A percentile compares a stretch with the other conserved stretches of the same genome.
Conservation (phyloP, 176 grass and related monocot species). For the Saccharum spontaneum region DNA sequence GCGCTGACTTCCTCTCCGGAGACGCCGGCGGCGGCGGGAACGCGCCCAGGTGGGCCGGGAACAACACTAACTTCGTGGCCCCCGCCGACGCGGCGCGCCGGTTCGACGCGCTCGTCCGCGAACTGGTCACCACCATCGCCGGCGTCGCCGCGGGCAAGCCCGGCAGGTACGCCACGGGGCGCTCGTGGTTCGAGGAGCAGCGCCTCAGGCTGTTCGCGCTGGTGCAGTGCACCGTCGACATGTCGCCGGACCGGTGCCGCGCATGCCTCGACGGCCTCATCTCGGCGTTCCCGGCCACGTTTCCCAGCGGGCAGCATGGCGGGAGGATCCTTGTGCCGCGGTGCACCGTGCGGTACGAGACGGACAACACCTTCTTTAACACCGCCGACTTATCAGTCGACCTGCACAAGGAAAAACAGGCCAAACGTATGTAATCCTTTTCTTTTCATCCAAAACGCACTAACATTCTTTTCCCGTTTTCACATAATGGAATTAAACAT, state of each 20-base stretch:
- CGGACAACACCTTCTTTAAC: slow-evolving; percentile 1
- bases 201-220: slow-evolving; percentile 17
- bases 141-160: neutral
- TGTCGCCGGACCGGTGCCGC: slow-evolving; percentile 12
- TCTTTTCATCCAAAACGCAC: neutral
- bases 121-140: slow-evolving; percentile 20
- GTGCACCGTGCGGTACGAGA: slow-evolving; percentile 38
- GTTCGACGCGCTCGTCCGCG: neutral
- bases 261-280: neutral
- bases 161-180: slow-evolving; percentile 27
- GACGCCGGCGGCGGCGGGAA: neutral
- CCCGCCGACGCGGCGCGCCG: neutral
- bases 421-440: neutral
- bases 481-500: neutral
- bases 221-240: slow-evolving; percentile 41
- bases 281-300: neutral
- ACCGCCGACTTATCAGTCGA: neutral
- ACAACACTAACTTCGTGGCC: neutral
- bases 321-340: slow-evolving; percentile 10
- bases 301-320: neutral
- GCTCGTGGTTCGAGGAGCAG: neutral
- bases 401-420: slow-evolving; percentile 18
- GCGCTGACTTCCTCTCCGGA: slow-evolving; percentile 33
- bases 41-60: neutral
- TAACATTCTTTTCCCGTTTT: neutral